Evolutionary conservation across 371 early-diverging fungal species (phyloP), one percentile per base, ranked within the genome.

Genomic region (Sporodiniella umbellata): DNA sequence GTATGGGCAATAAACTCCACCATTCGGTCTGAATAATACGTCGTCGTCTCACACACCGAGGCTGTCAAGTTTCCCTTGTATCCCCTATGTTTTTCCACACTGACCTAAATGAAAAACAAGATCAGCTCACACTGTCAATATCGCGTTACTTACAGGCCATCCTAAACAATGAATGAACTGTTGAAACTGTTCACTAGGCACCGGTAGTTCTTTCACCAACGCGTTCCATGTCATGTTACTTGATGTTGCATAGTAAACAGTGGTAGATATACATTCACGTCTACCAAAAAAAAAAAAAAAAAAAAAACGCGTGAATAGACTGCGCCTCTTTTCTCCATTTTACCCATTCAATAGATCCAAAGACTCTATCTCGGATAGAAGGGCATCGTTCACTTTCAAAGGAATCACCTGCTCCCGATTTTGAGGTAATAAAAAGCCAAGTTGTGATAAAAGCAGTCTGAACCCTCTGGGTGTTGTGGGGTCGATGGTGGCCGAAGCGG

Each of bases 1-100:
- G 76, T 74, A 56, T 88, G 81, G 42, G 88, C 88, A n/a, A 90
- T 58, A 40, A 87, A 79, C 50, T 92, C 90, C 4, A 75, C 66
- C 3, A 62, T 80, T 11, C 87, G 66, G 48, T 84, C 83, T 0
- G 89, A 83, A 64, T 81, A 92, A 60, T 92, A 92, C 0, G 87
- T 83, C 0, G 83, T 73, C 1, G 83, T 81, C 10, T 73, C 65
- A 48, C 87, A 86, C 6, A 77, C 51, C 1, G 66, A 45, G 11
- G 75, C 37, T 43, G 71, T 73, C 8, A 91, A 57, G 21, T 76
- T 79, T 14, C 88, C 90, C 48, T 69, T 66, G 60, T 68, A 92
- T 6, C 90, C 90, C 8, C 57, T 54, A 51, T 91, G 92, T 0
- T 68, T 48, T 7, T 62, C 66, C 5, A 85, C 35, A 24, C 72